Evolutionary conservation across 495 filamentous ascomycete species (phyloP).

Genomic region (Durotheca rogersii): DNA sequence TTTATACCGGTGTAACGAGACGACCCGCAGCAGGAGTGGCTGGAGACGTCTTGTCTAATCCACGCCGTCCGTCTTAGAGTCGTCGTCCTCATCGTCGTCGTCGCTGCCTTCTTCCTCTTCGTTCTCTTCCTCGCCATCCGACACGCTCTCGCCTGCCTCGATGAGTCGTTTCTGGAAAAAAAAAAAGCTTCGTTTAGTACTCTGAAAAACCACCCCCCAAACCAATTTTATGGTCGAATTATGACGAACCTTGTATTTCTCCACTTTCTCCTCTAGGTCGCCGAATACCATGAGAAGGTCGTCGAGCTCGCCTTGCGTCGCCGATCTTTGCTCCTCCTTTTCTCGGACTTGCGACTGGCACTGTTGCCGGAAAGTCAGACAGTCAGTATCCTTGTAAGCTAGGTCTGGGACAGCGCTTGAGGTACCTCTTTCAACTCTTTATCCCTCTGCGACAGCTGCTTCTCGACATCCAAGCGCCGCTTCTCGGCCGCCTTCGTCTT

Average conservation of each 20-base stretch:
- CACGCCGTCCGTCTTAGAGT: constrained; percentile 28
- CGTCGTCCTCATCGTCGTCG: constrained; percentile 58
- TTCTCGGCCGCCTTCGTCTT: constrained; percentile 33
- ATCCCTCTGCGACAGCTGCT: constrained; percentile 30
- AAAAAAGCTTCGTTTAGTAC: constrained; percentile 34
- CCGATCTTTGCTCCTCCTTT: constrained; percentile 65
- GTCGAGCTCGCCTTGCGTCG: constrained; percentile 71
- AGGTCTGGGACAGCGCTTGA: constrained; percentile 9
- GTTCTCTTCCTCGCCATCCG: constrained; percentile 74
- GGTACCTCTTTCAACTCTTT: constrained; percentile 33
- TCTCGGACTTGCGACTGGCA: constrained; percentile 42
- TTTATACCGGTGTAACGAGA: too few species aligned
- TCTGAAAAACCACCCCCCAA: neutral
- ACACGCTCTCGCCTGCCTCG: constrained; percentile 69
- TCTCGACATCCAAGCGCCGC: constrained; percentile 24
- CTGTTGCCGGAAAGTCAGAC: constrained; percentile 31
- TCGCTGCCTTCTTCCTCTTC: constrained; percentile 62
- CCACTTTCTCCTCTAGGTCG: constrained; percentile 84
- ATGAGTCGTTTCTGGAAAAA: constrained; percentile 65
- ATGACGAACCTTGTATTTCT: constrained; percentile 73
- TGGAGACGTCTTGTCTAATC: constrained; percentile 19
- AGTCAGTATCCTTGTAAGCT: constrained; percentile 14
- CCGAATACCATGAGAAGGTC: constrained; percentile 84
- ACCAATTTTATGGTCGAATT: neutral
- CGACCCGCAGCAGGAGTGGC: too few species aligned